Evolutionary conservation across 768 basidiomycete genomes (phyloP), one percentile per base, ranked within the genome.

Genomic region (Clitopilus hobsonii): DNA sequence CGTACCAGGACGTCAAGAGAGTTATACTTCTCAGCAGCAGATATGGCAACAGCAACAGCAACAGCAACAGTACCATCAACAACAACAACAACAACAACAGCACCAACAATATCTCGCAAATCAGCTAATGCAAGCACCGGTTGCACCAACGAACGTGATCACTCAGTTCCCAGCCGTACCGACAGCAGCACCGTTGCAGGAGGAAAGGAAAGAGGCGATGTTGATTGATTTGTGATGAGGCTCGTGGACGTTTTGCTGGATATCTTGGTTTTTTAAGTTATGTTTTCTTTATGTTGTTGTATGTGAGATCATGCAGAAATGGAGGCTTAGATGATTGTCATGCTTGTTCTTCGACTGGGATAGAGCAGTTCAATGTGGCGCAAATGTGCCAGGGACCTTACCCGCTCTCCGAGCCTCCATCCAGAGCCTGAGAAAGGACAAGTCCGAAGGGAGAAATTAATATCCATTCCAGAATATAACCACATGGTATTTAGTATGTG

Each of bases 91-190:
- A 51, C 64, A 59, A 50, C 63, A 61, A 36, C 63, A 62, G 51
- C 61, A 58, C 28, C 68, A 68, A 52, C 65, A 62, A n/a, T 69
- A 69, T 30, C 61, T 65, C 59, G 65, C 53, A 48, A 65, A 56
- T 60, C 64, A 60, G 38, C 45, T 56, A 49, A 52, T 61, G 41
- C 8, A 64, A 50, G 48, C 51, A 20, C 67, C 69, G 11, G 65
- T 68, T 7, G 67, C 68, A 2, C 60, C 71, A 7, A 61, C 75
- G 56, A 57, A 67, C 30, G 56, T 69, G 53, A 62, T 89, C 5
- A 81, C 87, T 0, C 76, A 78, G 51, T 89, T 90, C 68, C 89
- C 89, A 0, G 73, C 72, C 25, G 88, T 73, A 5, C 89, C 88
- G 5, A 86, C 84, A 3, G 71, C 72, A 11, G 66, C 74, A 6